Evolutionary conservation across 805 yeast species (phyloP).

Genomic region (Candida mattraensis): DNA sequence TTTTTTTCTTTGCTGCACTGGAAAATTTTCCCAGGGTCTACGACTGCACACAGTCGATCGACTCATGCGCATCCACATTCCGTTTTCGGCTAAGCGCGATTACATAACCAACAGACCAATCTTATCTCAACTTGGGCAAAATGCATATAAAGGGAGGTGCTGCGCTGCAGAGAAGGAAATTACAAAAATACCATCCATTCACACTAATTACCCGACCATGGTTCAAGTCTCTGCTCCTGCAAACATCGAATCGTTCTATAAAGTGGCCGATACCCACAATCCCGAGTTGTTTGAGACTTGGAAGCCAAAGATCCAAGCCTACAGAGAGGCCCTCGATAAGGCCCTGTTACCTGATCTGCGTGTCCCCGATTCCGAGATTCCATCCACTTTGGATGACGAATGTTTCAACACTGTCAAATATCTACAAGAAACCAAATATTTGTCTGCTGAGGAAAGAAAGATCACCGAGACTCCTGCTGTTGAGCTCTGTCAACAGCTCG

Average conservation of each 20-base stretch:
- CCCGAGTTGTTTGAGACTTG: constrained; percentile 42
- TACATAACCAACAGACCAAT: too few relatives aligned
- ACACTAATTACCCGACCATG: too few relatives aligned
- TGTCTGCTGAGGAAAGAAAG: constrained; percentile 37
- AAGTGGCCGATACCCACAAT: constrained; percentile 34
- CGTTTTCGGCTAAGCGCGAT: too few relatives aligned
- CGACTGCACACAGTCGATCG: too few relatives aligned
- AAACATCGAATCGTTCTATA: constrained; percentile 28
- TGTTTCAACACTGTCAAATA: constrained; percentile 38
- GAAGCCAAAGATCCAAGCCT: constrained; percentile 47
- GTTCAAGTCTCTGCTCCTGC: constrained; percentile 29
- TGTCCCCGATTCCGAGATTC: constrained; percentile 34
- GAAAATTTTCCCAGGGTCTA: too few relatives aligned
- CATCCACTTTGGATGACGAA: constrained; percentile 34
- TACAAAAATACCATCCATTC: too few relatives aligned
- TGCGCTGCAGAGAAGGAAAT: neutral
- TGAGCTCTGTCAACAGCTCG: constrained; percentile 43
- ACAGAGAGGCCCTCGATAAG: constrained; percentile 32
- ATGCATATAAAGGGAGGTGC: too few relatives aligned
- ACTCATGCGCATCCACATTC: too few relatives aligned
- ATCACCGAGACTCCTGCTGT: constrained; percentile 47
- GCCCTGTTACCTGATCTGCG: constrained; percentile 28
- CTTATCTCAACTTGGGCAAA: too few relatives aligned
- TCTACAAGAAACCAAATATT: constrained; percentile 33
- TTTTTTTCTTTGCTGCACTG: too few relatives aligned